These are phyloP conservation scores for Saturnispora quitensis DNA, from an alignment of 805 yeast species.

Conservation along the genomic window DNA sequence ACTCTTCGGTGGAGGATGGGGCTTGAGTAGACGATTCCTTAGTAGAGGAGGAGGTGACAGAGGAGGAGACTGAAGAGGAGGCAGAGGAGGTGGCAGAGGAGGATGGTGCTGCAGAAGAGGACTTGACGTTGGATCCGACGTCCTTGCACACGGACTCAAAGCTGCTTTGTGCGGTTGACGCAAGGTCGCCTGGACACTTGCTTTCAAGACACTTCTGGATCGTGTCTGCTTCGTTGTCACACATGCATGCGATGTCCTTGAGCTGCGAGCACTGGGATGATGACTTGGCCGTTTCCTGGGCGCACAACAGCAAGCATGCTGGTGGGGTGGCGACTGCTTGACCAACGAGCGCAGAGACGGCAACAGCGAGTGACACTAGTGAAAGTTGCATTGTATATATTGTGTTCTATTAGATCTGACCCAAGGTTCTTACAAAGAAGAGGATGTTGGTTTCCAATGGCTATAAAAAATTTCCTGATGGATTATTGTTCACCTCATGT, in stretches of 20 bases:
- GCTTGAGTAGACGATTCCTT: slow-evolving; percentile 18
- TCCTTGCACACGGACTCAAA: slow-evolving; percentile 47
- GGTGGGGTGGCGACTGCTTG: slow-evolving; percentile 64
- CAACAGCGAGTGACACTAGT: slow-evolving; percentile 17
- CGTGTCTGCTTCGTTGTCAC: slow-evolving; percentile 44
- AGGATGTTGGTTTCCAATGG: background rate
- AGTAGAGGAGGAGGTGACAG: slow-evolving; percentile 22
- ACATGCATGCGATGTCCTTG: slow-evolving; percentile 60
- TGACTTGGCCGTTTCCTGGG: slow-evolving; percentile 51
- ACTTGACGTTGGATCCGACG: slow-evolving; percentile 27
- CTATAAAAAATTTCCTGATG: background rate
- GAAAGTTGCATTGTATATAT: slow-evolving; percentile 8
- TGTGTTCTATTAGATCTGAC: background rate
- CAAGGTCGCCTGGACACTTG: slow-evolving; percentile 58
- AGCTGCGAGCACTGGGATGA: slow-evolving; percentile 48
- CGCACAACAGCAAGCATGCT: slow-evolving; percentile 88
- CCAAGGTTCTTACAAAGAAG: background rate
- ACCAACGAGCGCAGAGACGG: slow-evolving; percentile 32
- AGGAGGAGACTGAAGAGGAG: slow-evolving; percentile 25
- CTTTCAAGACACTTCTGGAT: slow-evolving; percentile 54
- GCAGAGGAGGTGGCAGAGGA: slow-evolving; percentile 25
- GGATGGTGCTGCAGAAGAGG: slow-evolving; percentile 9
- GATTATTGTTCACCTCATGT: background rate
- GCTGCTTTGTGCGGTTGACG: slow-evolving; percentile 48
- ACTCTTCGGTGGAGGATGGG: slow-evolving; percentile 21